A percentile compares a stretch with the other conserved stretches of the same genome.
These are phyloP conservation scores for Myriosclerotinia scirpicola DNA, from an alignment of 2,329 filamentous ascomycete species.

Conservation along the genomic window DNA sequence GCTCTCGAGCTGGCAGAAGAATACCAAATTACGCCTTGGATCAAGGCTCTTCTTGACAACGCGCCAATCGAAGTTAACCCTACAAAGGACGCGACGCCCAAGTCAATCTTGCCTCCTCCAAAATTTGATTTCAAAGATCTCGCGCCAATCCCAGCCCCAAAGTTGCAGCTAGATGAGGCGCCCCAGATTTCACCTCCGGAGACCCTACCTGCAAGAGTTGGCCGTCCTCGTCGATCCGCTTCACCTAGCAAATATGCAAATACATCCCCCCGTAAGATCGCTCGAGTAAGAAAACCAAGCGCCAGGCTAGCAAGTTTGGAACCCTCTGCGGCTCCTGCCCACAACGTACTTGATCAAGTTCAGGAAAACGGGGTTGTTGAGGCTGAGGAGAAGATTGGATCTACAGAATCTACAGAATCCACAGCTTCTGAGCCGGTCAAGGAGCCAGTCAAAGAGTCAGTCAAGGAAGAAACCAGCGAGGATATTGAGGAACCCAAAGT, in stretches of 20 bases:
- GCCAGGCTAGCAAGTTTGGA: constrained; percentile 47
- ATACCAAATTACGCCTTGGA: constrained; percentile 84
- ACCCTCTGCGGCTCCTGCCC: constrained; percentile 49
- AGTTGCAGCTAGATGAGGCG: constrained; percentile 4
- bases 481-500: constrained; percentile 57
- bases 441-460: constrained; percentile 25
- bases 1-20: constrained; percentile 82
- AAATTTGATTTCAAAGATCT: constrained; percentile 48
- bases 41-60: constrained; percentile 89
- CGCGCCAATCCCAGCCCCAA: constrained; percentile 3
- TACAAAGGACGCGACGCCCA: constrained; percentile 53
- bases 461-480: constrained; percentile 24
- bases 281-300: constrained; percentile 43
- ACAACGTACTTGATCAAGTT: constrained; percentile 45
- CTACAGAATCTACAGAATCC: constrained; percentile 14
- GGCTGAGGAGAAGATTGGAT: constrained; percentile 1
- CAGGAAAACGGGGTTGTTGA: constrained; percentile 46
- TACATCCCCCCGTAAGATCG: constrained; percentile 50
- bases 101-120: constrained; percentile 78
- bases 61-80: constrained; percentile 62
- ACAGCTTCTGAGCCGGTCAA: not conserved
- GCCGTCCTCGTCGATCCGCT: constrained; percentile 59
- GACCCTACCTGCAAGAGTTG: constrained; percentile 35
- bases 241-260: constrained; percentile 54
- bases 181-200: constrained; percentile 19